A percentile compares a stretch with the other conserved stretches of the same genome.
phyloP scores from a whole-genome alignment of 2,329 filamentous ascomycete species.

The Biscogniauxia mediterranea region DNA sequence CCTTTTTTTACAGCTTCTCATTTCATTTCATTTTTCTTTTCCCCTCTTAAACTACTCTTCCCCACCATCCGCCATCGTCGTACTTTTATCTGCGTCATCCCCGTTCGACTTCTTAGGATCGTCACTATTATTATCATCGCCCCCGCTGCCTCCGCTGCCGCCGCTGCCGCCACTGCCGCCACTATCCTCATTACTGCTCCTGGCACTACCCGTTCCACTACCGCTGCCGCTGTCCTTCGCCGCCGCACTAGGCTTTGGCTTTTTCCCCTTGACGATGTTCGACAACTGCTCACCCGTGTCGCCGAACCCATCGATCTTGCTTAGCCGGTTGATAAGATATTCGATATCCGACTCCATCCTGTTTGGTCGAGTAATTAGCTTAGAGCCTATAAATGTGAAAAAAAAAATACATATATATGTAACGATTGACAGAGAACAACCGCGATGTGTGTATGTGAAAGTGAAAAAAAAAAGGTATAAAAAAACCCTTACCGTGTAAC shows the following conservation, averaged over 20 bases:
- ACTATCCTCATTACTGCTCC: background rate
- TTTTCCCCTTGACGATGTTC: slow-evolving; percentile 62
- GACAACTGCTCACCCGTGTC: slow-evolving; percentile 70
- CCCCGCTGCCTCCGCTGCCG: background rate
- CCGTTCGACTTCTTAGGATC: slow-evolving; percentile 10
- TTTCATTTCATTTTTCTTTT: too few relatives aligned
- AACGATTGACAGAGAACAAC: too few relatives aligned
- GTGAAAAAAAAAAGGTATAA: background rate
- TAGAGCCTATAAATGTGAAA: background rate
- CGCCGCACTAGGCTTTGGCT: slow-evolving; percentile 23
- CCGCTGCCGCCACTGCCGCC: background rate
- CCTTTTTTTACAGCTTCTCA: too few relatives aligned
- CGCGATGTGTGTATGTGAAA: background rate
- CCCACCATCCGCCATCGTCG: background rate
- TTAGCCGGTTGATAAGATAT: slow-evolving; percentile 66
- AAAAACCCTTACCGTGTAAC: slow-evolving; percentile 65
- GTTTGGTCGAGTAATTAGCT: slow-evolving; percentile 11
- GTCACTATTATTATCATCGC: background rate
- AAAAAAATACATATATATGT: slow-evolving; percentile 1
- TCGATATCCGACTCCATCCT: slow-evolving; percentile 78
- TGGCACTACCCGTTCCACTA: slow-evolving; percentile 7
- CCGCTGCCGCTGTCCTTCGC: slow-evolving; percentile 10
- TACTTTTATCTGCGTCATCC: background rate
- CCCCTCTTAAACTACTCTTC: background rate
- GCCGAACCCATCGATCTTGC: slow-evolving; percentile 76